Evolutionary conservation across 345 rosid species (phyloP), one percentile per base, ranked within the genome.

Genomic region (Rhizophora mangle): DNA sequence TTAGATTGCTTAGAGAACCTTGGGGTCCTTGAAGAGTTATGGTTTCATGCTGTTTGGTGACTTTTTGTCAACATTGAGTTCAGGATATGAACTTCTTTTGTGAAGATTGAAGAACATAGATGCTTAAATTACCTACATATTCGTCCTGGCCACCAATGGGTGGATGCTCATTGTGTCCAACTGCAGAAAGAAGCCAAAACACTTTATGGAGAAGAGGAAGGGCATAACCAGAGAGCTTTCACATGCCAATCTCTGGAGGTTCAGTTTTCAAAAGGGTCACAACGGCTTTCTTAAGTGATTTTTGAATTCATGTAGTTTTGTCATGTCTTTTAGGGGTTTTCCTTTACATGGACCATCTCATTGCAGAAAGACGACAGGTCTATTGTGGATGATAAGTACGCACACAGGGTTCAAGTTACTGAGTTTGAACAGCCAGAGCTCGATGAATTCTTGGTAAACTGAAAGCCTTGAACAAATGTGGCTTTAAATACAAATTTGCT

Each of bases 371-470:
- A 74, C 62, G 53, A 60, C 16, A 74, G 69, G 73, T 65, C 64
- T 57, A 66, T 58, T 27, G 67, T 19, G 54, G 83, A 69, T 78
- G 79, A 77, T 19, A 75, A 78, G 72, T 64, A 49, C 37, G 56
- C 29, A 46, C 24, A 49, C 8, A 62, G 71, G 59, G 64, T 71
- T 56, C 78, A 78, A 56, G 49, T 73, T 57, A 73, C 88, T 57
- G 77, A 76, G 37, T 86, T 89, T 21, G 97, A 93, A 76, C 79
- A 81, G 37, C 97, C 90, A 0, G 91, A 88, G 85, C 71, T 81
- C 67, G 78, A 72, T 65, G 52, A 43, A 21, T 85, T 78, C 36
- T 67, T 70, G 97, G 96, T 93, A 86, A 65, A 20, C 53, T 56
- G 54, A 68, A 66, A 71, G 49, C 22, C 61, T 54, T 10, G 30